Evolutionary conservation across 257 asterid species (phyloP).

Genomic region (Solanum chmielewskii): DNA sequence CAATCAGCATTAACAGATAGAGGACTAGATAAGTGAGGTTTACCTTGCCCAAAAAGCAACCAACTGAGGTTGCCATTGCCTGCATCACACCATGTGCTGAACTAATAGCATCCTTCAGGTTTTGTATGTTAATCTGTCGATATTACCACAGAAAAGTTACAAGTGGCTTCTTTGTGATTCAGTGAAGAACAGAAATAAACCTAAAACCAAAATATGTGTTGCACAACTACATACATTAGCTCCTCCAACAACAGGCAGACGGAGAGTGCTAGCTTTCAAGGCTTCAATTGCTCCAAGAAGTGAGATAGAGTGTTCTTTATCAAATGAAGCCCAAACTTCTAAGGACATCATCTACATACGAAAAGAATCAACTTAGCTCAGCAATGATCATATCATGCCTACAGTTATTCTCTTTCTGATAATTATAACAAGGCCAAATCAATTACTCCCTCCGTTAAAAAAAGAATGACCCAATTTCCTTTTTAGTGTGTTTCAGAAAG

Average conservation of each 20-base stretch:
- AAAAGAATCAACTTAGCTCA: slow-evolving; percentile 5
- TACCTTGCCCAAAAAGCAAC: slow-evolving; percentile 56
- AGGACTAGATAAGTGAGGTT: not conserved
- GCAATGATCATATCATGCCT: not conserved
- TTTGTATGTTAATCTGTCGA: slow-evolving; percentile 50
- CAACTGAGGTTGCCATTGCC: slow-evolving; percentile 46
- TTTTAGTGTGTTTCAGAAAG: too few relatives aligned
- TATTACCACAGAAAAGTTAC: not conserved
- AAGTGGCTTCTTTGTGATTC: not conserved
- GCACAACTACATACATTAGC: slow-evolving; percentile 43
- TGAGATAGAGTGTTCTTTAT: slow-evolving; percentile 58
- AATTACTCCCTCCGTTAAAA: too few relatives aligned
- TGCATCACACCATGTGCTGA: slow-evolving; percentile 77
- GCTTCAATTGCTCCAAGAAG: slow-evolving; percentile 83
- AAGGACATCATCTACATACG: slow-evolving; percentile 36
- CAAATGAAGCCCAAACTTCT: slow-evolving; percentile 69
- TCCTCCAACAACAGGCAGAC: slow-evolving; percentile 78
- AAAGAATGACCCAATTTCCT: too few relatives aligned
- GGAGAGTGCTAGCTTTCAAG: slow-evolving; percentile 84
- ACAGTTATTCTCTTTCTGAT: not conserved
- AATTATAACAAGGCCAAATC: not conserved
- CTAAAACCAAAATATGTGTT: not conserved
- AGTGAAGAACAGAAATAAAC: not conserved
- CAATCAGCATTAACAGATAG: not conserved
- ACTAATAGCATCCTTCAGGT: slow-evolving; percentile 74